Evolutionary conservation across 2,329 filamentous ascomycete genomes (phyloP).

Genomic region (Didymella pinodella): DNA sequence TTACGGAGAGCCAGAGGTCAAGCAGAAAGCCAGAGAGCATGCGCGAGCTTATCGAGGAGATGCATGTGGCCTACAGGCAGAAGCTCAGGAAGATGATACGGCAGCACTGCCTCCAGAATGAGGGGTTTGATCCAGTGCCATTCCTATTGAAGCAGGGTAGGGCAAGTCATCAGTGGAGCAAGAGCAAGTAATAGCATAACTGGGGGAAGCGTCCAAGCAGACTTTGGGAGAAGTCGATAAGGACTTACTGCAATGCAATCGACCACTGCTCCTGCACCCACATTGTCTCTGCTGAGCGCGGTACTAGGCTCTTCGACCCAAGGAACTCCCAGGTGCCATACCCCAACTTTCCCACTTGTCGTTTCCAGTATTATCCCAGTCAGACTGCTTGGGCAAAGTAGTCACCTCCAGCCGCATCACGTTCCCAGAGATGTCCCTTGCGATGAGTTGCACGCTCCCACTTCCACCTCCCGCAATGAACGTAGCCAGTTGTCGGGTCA

Average conservation of each 20-base stretch:
- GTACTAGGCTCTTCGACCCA: background rate
- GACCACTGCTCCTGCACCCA: too few species aligned
- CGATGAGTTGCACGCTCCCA: constrained; percentile 3
- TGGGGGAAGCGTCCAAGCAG: too few species aligned
- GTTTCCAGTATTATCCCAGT: background rate
- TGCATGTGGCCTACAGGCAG: background rate
- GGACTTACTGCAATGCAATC: background rate
- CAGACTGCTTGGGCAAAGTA: background rate
- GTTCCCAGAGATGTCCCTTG: background rate
- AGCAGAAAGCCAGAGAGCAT: background rate
- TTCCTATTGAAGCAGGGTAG: too few species aligned
- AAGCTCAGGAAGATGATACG: background rate
- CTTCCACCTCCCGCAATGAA: background rate
- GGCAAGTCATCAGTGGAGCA: too few species aligned
- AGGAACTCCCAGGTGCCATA: background rate
- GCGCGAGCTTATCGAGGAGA: background rate
- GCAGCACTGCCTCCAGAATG: background rate
- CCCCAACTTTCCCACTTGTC: constrained; percentile 12
- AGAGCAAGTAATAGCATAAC: too few species aligned
- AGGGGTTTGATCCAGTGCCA: background rate
- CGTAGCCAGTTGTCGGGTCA: constrained; percentile 6
- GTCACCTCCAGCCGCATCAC: background rate
- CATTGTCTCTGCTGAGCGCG: too few species aligned
- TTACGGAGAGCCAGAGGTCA: background rate
- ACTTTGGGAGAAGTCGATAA: background rate